Evolutionary conservation across 1,284 basidiomycete species (phyloP), one percentile per base, ranked within the genome.

Genomic region (Xerocomus minutiporus): DNA sequence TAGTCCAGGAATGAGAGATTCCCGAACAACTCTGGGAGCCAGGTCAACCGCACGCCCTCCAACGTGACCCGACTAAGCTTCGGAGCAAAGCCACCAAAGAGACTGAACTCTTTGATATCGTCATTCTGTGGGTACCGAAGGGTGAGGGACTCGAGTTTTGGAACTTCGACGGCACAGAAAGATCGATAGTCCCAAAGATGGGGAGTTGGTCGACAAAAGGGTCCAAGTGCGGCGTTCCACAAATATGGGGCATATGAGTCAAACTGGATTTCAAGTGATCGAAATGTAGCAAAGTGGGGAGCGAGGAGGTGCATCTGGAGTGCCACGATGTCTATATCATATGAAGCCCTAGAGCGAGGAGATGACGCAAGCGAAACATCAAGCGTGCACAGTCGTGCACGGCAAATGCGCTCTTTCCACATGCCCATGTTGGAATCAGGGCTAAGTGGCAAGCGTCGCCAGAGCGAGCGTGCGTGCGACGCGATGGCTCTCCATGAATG

Each of bases 1-100:
- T 82, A 87, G 65, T 87, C 81, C 38, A 88, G 74, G 59, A 71
- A 79, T 4, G 75, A 78, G 44, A 88, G 71, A 62, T 82, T 82
- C 47, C 71, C 70, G 59, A 83, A 86, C 40, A 87, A 68, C 3
- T 75, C 76, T 20, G 83, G 78, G 5, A 77, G 64, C 83, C 84
- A 86, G 7, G 73, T 67, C 38, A 88, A 63, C 50, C 82, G 76
- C 46, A 86, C 76, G 4, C 85, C 85, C 52, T 83, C 78, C n/a
- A 87, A 54, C 1, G 77, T 79, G 39, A 78, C 72, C 17, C 73
- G 72, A 38, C 75, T 71, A 11, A 88, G 71, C 25, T 70, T 74
- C 4, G 85, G 85, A 1, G 84, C 76, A 57, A 73, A 68, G n/a
- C 81, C 83, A 35, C 75, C 75, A 65, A 88, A 88, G 40, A 86